These are phyloP conservation scores for Inonotus hispidus DNA, from an alignment of 1,284 basidiomycete genomes.

Conservation along the genomic window DNA sequence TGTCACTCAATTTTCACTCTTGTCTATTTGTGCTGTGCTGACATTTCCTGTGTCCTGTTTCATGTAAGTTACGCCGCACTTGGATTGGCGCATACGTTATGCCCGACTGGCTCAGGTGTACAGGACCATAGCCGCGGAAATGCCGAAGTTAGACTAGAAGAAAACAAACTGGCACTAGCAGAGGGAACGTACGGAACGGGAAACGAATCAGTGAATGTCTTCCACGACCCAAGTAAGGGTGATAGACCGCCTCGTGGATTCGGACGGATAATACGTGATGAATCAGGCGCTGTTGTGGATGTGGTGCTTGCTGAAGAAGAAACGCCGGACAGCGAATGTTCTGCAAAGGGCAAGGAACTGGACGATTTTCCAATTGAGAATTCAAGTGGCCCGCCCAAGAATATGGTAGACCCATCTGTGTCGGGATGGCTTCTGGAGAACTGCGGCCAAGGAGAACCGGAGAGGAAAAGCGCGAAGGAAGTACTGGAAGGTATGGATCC, in stretches of 20 bases:
- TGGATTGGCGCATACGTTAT: slow-evolving; percentile 64
- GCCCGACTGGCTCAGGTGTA: slow-evolving; percentile 45
- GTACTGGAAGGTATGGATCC: slow-evolving; percentile 33
- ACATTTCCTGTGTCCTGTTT: background rate
- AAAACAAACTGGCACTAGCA: background rate
- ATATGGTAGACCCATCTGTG: slow-evolving; percentile 28
- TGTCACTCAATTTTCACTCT: slow-evolving; percentile 11
- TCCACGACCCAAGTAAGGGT: background rate
- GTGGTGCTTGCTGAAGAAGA: slow-evolving; percentile 67
- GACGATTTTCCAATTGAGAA: slow-evolving; percentile 32
- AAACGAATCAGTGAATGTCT: background rate
- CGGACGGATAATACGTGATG: slow-evolving; percentile 84
- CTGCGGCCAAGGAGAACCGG: slow-evolving; percentile 28
- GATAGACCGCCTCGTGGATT: slow-evolving; percentile 57
- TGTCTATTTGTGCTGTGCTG: background rate
- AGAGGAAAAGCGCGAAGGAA: slow-evolving; percentile 20
- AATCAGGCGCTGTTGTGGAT: slow-evolving; percentile 71
- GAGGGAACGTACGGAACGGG: background rate
- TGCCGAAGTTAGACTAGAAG: slow-evolving; percentile 12
- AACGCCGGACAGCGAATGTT: slow-evolving; percentile 21
- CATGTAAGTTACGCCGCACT: slow-evolving; percentile 69
- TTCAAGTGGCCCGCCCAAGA: slow-evolving; percentile 20
- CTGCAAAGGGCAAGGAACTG: slow-evolving; percentile 27
- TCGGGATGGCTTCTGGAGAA: slow-evolving; percentile 27
- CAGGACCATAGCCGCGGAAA: background rate